phyloP scores from a whole-genome alignment of 2,329 filamentous ascomycete species.

The Byssothecium circinans region DNA sequence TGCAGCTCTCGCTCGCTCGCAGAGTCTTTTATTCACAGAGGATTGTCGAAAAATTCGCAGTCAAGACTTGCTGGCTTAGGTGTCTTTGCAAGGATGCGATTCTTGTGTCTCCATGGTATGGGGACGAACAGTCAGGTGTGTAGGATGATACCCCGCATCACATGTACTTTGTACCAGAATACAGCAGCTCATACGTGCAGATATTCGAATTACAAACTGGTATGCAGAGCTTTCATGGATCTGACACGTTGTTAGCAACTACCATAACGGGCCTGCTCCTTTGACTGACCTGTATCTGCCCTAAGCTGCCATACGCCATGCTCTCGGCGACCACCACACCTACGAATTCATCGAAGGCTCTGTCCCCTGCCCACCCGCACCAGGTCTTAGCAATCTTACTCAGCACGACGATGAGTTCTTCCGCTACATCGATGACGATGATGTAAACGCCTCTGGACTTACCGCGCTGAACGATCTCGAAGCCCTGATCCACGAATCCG shows the following conservation, averaged over 20 bases:
- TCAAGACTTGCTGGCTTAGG: background rate
- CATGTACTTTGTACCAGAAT: constrained; percentile 2
- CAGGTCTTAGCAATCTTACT: background rate
- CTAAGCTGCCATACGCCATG: constrained; percentile 4
- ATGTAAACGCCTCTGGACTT: background rate
- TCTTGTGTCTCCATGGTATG: constrained; percentile 17
- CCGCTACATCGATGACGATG: constrained; percentile 4
- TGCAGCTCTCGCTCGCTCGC: too few relatives aligned
- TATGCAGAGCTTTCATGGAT: too few relatives aligned
- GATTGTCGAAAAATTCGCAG: too few relatives aligned
- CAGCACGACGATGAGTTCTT: background rate
- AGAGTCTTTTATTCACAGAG: too few relatives aligned
- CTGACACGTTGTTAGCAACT: too few relatives aligned
- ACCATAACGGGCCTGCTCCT: too few relatives aligned
- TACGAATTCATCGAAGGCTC: constrained; percentile 13
- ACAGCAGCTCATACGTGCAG: background rate
- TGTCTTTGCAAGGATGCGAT: constrained; percentile 10
- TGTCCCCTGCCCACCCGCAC: background rate
- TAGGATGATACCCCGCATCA: background rate
- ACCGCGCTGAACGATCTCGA: constrained; percentile 6
- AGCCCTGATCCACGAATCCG: constrained; percentile 5
- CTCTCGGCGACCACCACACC: constrained; percentile 10
- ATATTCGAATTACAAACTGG: constrained; percentile 5
- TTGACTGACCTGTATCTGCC: too few relatives aligned
- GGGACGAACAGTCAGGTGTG: constrained; percentile 11